Evolutionary conservation across 306 rosid species (phyloP).

Genomic region (Cucumis melo): DNA sequence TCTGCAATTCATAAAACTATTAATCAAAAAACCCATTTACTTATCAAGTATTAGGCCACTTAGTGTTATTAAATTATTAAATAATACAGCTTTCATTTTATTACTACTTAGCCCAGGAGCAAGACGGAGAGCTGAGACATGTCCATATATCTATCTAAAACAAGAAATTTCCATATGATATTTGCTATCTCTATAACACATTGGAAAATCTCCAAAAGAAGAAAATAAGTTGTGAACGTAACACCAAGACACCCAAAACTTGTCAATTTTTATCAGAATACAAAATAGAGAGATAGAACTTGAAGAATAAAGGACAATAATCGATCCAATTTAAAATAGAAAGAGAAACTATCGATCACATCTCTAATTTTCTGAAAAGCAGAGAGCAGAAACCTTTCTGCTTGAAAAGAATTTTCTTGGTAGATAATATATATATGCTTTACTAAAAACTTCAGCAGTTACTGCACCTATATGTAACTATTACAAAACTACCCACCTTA

Average conservation of each 20-base stretch:
- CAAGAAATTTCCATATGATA: not conserved
- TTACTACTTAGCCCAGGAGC: not conserved
- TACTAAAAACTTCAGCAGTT: not conserved
- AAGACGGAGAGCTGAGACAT: not conserved
- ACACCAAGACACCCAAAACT: not conserved
- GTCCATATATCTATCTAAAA: not conserved
- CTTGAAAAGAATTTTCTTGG: not conserved
- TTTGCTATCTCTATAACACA: not conserved
- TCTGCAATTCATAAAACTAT: not conserved
- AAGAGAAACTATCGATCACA: not conserved
- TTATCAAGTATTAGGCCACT: not conserved
- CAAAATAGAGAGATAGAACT: not conserved
- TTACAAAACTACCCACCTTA: not conserved
- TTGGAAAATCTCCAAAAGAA: not conserved
- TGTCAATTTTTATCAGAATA: too few relatives aligned
- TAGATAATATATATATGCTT: not conserved
- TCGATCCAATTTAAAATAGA: not conserved
- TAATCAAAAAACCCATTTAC: not conserved
- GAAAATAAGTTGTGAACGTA: not conserved
- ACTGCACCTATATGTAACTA: not conserved
- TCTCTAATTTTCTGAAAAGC: not conserved
- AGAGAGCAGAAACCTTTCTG: not conserved
- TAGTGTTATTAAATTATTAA: not conserved
- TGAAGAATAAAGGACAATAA: not conserved
- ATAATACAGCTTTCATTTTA: not conserved